Percentiles rank a stretch among this genome's conserved stretches.
Evolutionary conservation across 805 yeast genomes (phyloP).

Genomic region (Sungouiella thailandica): DNA sequence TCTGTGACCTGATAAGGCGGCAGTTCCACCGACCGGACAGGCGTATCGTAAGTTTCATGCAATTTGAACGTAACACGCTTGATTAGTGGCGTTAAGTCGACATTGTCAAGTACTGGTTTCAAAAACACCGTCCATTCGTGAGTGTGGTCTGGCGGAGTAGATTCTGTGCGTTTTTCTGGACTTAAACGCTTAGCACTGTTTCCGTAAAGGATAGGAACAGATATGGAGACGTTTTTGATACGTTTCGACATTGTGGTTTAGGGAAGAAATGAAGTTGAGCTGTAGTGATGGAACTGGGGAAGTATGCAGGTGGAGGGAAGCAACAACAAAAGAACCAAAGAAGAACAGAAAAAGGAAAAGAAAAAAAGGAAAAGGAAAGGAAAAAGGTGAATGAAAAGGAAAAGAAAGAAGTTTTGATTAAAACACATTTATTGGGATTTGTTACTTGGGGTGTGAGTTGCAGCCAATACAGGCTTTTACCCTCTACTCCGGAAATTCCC

Average conservation of each 20-base stretch:
- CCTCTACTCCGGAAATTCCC: too few species aligned
- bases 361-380: too few species aligned
- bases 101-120: constrained; percentile 62
- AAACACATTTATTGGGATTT: too few species aligned
- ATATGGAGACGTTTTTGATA: constrained; percentile 43
- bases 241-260: constrained; percentile 15
- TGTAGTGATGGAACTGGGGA: too few species aligned
- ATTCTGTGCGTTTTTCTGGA: constrained; percentile 41
- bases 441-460: too few species aligned
- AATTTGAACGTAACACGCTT: constrained; percentile 90
- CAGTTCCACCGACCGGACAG: constrained; percentile 77
- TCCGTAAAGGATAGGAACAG: constrained; percentile 79
- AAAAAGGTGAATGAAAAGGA: too few species aligned
- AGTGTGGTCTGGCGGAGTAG: constrained; percentile 83
- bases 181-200: constrained; percentile 67
- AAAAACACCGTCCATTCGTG: constrained; percentile 95
- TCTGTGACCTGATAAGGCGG: constrained; percentile 97
- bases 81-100: constrained; percentile 74
- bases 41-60: constrained; percentile 88
- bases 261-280: too few species aligned
- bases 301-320: too few species aligned
- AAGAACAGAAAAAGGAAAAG: too few species aligned
- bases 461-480: too few species aligned
- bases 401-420: too few species aligned
- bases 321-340: too few species aligned